phyloP scores from a whole-genome alignment of 2,329 filamentous ascomycete species.

The Talaromyces sp. region DNA sequence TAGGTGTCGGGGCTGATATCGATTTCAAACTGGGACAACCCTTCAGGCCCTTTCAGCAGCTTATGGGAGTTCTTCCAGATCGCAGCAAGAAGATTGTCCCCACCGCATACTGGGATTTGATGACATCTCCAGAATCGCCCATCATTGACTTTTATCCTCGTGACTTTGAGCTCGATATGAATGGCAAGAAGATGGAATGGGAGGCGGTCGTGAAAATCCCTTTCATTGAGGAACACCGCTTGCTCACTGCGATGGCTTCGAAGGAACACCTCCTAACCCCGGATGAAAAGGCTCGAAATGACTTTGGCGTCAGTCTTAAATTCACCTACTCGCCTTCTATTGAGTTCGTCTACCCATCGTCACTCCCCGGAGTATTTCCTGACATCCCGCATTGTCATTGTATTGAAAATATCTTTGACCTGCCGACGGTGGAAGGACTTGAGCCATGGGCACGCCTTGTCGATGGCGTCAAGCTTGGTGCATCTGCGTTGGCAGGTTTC shows the following conservation, averaged over 20 bases:
- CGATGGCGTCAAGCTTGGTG: slow-evolving; percentile 75
- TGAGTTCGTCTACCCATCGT: slow-evolving; percentile 81
- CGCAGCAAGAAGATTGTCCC: slow-evolving; percentile 97
- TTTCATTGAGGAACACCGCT: slow-evolving; percentile 88
- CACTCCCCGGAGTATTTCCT: slow-evolving; percentile 83
- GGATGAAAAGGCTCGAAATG: slow-evolving; percentile 77
- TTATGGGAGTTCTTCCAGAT: slow-evolving; percentile 97
- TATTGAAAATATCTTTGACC: slow-evolving; percentile 91
- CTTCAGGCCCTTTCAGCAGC: slow-evolving; percentile 89
- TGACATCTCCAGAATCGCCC: slow-evolving; percentile 84
- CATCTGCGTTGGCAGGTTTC: slow-evolving; percentile 84
- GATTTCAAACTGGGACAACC: slow-evolving; percentile 93
- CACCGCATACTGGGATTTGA: slow-evolving; percentile 77
- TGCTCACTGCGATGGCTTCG: slow-evolving; percentile 79
- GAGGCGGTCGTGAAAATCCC: slow-evolving; percentile 98
- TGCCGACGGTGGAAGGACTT: slow-evolving; percentile 86
- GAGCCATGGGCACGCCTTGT: slow-evolving; percentile 81
- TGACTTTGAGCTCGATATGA: slow-evolving; percentile 98
- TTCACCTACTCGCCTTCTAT: slow-evolving; percentile 78
- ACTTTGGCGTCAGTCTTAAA: slow-evolving; percentile 87
- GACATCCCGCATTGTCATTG: slow-evolving; percentile 84
- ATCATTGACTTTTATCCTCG: slow-evolving; percentile 98
- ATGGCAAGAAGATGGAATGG: slow-evolving; percentile 99
- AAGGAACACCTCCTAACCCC: slow-evolving; percentile 73
- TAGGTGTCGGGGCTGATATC: slow-evolving; percentile 79